Conservation (phyloP, 495 filamentous ascomycete species). For the Cercophora scortea region DNA sequence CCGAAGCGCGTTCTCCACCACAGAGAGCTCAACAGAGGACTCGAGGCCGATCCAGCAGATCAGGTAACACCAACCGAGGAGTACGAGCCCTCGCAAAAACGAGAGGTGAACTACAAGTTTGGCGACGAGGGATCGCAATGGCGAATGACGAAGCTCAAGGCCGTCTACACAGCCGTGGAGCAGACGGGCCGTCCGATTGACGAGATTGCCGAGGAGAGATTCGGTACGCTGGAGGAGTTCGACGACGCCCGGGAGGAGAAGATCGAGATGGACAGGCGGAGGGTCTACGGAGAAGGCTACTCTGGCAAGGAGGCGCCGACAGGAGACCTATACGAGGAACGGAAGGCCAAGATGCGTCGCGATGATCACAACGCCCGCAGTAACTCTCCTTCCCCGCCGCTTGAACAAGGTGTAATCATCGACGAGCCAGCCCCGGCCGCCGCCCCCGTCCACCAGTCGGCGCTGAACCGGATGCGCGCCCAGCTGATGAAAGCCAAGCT, state of each 20-base stretch:
- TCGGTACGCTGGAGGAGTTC: conserved; percentile 72
- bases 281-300: conserved; percentile 78
- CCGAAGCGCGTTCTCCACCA: conserved; percentile 72
- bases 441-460: conserved; percentile 58
- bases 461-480: conserved; percentile 82
- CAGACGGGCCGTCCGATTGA: conserved; percentile 64
- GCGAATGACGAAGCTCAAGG: conserved; percentile 91
- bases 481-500: conserved; percentile 92
- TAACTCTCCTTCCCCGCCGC: conserved; percentile 7
- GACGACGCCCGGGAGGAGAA: conserved; percentile 94
- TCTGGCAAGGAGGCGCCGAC: conserved; percentile 81
- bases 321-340: conserved; percentile 77
- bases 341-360: conserved; percentile 27
- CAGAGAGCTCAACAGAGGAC: conserved; percentile 65
- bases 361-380: neutral
- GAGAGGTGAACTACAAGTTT: conserved; percentile 75
- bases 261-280: conserved; percentile 78
- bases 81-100: conserved; percentile 40
- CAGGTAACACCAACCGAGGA: neutral
- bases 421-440: conserved; percentile 35
- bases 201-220: conserved; percentile 72
- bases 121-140: conserved; percentile 85
- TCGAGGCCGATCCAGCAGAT: conserved; percentile 39
- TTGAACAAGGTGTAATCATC: conserved; percentile 36
- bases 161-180: conserved; percentile 72